phyloP scores from a whole-genome alignment of 345 rosid species.

The Heritiera fomes region DNA sequence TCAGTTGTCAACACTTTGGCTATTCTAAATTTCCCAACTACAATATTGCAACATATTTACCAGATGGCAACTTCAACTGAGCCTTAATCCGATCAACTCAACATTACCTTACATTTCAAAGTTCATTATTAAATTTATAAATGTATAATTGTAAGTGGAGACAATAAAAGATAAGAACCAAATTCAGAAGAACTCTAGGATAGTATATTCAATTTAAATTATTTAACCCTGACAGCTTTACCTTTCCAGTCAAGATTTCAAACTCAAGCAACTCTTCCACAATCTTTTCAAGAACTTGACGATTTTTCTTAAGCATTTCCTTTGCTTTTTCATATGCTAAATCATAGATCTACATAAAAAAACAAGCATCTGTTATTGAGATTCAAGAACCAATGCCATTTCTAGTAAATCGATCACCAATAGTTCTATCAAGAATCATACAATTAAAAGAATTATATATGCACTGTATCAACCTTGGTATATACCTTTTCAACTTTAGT shows the following conservation, averaged over 20 bases:
- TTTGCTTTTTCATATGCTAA: conserved; percentile 77
- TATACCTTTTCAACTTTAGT: conserved; percentile 83
- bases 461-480: conserved; percentile 17
- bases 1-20: background rate
- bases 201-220: conserved; percentile 16
- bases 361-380: conserved; percentile 8
- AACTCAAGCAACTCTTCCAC: conserved; percentile 85
- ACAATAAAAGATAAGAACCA: background rate
- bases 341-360: conserved; percentile 62
- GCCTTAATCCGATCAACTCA: background rate
- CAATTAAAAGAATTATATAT: conserved; percentile 9
- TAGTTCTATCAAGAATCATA: background rate
- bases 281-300: conserved; percentile 74
- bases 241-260: conserved; percentile 89
- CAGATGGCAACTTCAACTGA: background rate
- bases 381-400: conserved; percentile 15
- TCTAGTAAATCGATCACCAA: conserved; percentile 3
- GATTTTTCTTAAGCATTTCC: conserved; percentile 75
- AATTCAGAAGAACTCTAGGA: conserved; percentile 20
- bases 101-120: conserved; percentile 15
- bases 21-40: background rate
- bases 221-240: conserved; percentile 31
- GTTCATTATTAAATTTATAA: background rate
- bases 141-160: too few species aligned
- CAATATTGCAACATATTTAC: background rate